Conservation (phyloP, 2,329 filamentous ascomycete species). For the Talaromyces rugulosus region DNA sequence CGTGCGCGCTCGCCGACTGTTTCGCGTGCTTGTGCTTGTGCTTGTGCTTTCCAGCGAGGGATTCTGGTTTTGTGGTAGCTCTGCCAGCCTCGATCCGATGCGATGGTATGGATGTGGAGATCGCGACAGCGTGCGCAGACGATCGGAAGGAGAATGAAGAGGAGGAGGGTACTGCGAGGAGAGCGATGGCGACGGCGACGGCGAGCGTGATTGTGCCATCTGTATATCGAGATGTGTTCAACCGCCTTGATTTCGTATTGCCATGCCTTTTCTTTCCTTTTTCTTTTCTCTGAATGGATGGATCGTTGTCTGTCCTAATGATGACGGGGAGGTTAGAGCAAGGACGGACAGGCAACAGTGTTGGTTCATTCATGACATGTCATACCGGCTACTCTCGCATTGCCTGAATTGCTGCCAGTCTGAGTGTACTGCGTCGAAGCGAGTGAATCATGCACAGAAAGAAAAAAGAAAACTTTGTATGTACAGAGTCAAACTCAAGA, state of each 20-base stretch:
- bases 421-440: background rate
- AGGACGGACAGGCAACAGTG: background rate
- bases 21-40: conserved; percentile 18
- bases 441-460: background rate
- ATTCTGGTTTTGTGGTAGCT: conserved; percentile 32
- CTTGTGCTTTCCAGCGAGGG: conserved; percentile 29
- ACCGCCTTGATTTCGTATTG: background rate
- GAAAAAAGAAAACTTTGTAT: background rate
- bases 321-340: background rate
- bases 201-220: background rate
- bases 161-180: background rate
- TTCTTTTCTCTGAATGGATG: background rate
- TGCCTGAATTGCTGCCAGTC: background rate
- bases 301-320: background rate
- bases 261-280: background rate
- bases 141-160: conserved; percentile 32
- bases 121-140: conserved; percentile 1
- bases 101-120: conserved; percentile 14
- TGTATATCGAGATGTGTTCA: background rate
- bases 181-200: background rate
- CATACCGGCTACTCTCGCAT: background rate
- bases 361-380: background rate
- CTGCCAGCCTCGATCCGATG: conserved; percentile 53
- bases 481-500: background rate
- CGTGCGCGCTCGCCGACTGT: conserved; percentile 36